Evolutionary conservation across 257 asterid genomes (phyloP).

Genomic region (Scutellaria barbata): DNA sequence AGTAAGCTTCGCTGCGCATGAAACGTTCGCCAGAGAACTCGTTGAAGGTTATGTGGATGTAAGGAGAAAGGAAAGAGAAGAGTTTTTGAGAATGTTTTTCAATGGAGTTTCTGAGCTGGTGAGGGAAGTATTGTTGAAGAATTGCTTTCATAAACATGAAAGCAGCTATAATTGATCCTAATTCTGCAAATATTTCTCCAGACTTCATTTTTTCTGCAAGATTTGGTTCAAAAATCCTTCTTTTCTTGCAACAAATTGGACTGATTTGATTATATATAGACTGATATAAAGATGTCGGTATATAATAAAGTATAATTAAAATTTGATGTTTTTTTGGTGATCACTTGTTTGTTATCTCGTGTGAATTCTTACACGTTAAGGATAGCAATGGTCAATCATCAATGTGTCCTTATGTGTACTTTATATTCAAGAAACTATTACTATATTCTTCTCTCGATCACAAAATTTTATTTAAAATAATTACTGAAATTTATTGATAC

Average conservation of each 20-base stretch:
- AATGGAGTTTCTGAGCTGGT: slow-evolving; percentile 27
- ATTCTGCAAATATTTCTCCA: slow-evolving; percentile 36
- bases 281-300: slow-evolving; percentile 2
- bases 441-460: not conserved
- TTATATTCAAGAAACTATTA: not conserved
- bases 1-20: slow-evolving; percentile 40
- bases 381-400: not conserved
- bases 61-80: slow-evolving; percentile 39
- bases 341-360: slow-evolving; percentile 30
- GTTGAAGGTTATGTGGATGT: slow-evolving; percentile 47
- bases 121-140: slow-evolving; percentile 39
- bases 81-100: slow-evolving; percentile 22
- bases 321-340: not conserved
- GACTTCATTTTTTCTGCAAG: slow-evolving; percentile 32
- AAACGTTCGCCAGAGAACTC: slow-evolving; percentile 49
- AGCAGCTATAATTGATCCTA: slow-evolving; percentile 39
- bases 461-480: too few relatives aligned
- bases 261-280: not conserved
- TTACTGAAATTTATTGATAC: too few relatives aligned
- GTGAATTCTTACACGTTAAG: slow-evolving; percentile 20
- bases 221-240: not conserved
- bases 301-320: not conserved
- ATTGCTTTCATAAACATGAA: slow-evolving; percentile 40
- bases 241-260: slow-evolving; percentile 1
- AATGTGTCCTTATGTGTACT: not conserved